Percentiles rank a stretch among this genome's conserved stretches.
phyloP scores from a whole-genome alignment of 108 stramenopile genomes.

The Discostella pseudostelligera region DNA sequence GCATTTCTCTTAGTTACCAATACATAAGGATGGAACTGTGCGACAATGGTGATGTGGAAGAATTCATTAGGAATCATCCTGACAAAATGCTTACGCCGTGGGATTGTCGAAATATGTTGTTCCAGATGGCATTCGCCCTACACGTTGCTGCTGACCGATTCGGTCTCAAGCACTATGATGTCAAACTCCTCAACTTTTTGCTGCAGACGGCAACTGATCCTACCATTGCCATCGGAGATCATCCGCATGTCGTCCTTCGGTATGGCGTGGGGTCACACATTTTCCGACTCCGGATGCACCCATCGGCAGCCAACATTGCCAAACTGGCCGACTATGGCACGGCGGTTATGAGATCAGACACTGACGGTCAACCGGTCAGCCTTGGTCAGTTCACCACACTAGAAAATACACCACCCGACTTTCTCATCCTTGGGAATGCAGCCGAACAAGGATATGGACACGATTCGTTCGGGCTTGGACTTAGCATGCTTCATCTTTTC shows the following conservation, averaged over 20 bases:
- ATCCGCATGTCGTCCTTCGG: slow-evolving; percentile 60
- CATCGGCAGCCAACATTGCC: slow-evolving; percentile 63
- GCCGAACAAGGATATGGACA: slow-evolving; percentile 87
- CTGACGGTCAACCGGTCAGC: slow-evolving; percentile 81
- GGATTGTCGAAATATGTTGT: slow-evolving; percentile 67
- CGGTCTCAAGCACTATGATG: slow-evolving; percentile 95
- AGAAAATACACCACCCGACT: slow-evolving; percentile 96
- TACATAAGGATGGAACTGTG: slow-evolving; percentile 99
- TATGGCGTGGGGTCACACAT: slow-evolving; percentile 82
- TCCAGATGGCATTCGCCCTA: slow-evolving; percentile 95
- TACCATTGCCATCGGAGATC: slow-evolving; percentile 23
- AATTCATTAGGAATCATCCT: slow-evolving; percentile 71
- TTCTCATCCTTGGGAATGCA: slow-evolving; percentile 84
- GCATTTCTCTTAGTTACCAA: slow-evolving; percentile 56
- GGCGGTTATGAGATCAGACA: slow-evolving; percentile 73
- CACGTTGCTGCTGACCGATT: slow-evolving; percentile 80
- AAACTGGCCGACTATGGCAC: slow-evolving; percentile 99
- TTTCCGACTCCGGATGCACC: slow-evolving; percentile 65
- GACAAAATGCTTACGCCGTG: slow-evolving; percentile 39
- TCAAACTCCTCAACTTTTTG: slow-evolving; percentile 98
- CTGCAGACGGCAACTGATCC: slow-evolving; percentile 50
- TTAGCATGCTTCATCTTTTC: slow-evolving; percentile 94
- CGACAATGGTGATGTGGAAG: slow-evolving; percentile 90
- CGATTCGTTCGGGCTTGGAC: slow-evolving; percentile 92
- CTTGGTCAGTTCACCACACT: slow-evolving; percentile 95